Conservation (phyloP, 495 filamentous ascomycete species). For the Hypomontagnella submonticulosa region DNA sequence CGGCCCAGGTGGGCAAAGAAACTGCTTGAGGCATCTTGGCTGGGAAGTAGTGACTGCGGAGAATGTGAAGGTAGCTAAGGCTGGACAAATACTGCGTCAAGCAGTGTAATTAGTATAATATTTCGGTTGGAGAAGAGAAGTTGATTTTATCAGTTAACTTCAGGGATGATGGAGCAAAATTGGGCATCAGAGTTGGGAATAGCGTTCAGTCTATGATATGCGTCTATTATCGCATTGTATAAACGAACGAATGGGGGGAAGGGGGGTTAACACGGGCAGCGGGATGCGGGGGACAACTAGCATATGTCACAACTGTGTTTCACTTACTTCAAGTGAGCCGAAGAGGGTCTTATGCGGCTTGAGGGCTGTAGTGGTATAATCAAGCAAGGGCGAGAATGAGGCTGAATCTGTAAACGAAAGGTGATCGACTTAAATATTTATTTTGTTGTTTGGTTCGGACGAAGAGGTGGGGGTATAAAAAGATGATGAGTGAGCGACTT, state of each 20-base stretch:
- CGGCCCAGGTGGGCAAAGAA: constrained; percentile 83
- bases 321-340: constrained; percentile 30
- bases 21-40: constrained; percentile 74
- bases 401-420: constrained; percentile 16
- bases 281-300: constrained; percentile 16
- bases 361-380: not conserved
- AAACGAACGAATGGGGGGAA: constrained; percentile 1
- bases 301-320: constrained; percentile 37
- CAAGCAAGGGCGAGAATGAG: not conserved
- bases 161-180: constrained; percentile 30
- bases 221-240: constrained; percentile 21
- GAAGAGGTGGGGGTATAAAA: constrained; percentile 8
- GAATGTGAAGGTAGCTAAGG: not conserved
- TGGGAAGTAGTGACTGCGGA: not conserved
- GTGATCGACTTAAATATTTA: not conserved
- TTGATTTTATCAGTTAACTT: not conserved
- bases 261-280: not conserved
- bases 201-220: not conserved
- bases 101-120: constrained; percentile 35
- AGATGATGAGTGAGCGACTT: constrained; percentile 38
- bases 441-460: not conserved
- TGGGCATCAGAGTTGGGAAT: too few relatives aligned
- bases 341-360: constrained; percentile 7
- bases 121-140: constrained; percentile 40
- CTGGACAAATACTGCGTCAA: constrained; percentile 20